Percentiles rank a stretch among this genome's conserved stretches.
These are phyloP conservation scores for Austroboletus eburneus DNA, from an alignment of 768 basidiomycete species.

Conservation along the genomic window DNA sequence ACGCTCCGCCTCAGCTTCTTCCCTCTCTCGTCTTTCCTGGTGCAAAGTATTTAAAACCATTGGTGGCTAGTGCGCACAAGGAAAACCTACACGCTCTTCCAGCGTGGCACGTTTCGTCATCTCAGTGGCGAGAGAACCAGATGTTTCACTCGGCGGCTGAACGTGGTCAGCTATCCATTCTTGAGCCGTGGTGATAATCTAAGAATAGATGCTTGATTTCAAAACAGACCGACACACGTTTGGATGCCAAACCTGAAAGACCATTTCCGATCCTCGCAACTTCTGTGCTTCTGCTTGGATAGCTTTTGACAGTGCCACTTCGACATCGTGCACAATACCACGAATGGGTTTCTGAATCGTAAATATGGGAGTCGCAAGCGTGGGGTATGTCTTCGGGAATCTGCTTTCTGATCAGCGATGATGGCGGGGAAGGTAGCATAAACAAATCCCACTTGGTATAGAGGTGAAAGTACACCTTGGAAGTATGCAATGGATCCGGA, in stretches of 20 bases:
- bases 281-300: slow-evolving; percentile 66
- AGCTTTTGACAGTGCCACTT: slow-evolving; percentile 51
- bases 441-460: slow-evolving; percentile 58
- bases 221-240: background rate
- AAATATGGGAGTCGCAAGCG: slow-evolving; percentile 63
- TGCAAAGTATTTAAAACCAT: background rate
- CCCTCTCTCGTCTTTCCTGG: slow-evolving; percentile 52
- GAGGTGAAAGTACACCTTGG: slow-evolving; percentile 61
- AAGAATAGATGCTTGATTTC: slow-evolving; percentile 1
- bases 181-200: slow-evolving; percentile 67
- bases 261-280: slow-evolving; percentile 67
- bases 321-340: slow-evolving; percentile 56
- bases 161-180: slow-evolving; percentile 66
- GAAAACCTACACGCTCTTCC: slow-evolving; percentile 53
- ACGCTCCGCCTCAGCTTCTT: slow-evolving; percentile 51
- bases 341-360: slow-evolving; percentile 59
- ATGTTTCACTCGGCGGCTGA: slow-evolving; percentile 51
- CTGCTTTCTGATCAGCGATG: slow-evolving; percentile 32
- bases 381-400: slow-evolving; percentile 82
- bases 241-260: slow-evolving; percentile 57
- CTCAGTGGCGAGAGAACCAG: slow-evolving; percentile 70
- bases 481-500: slow-evolving; percentile 51
- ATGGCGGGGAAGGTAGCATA: background rate
- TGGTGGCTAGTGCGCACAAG: background rate
- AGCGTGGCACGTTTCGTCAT: slow-evolving; percentile 74